A percentile compares a stretch with the other conserved stretches of the same genome.
Conservation (phyloP, 257 asterid genomes). For the Salvia splendens region DNA sequence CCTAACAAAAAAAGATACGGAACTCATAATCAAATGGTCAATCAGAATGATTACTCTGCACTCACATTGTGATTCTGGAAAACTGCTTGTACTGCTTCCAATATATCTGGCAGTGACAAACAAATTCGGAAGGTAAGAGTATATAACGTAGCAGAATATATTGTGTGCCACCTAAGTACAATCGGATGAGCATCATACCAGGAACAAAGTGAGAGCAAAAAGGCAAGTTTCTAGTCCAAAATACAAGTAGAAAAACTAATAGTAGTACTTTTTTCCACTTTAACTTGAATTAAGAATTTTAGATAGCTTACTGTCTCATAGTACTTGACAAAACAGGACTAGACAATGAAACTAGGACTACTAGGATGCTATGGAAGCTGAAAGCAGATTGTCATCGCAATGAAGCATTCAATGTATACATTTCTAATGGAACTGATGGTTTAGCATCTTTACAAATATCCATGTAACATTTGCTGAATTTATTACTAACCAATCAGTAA, state of each 20-base stretch:
- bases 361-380: constrained; percentile 18
- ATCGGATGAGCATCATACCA: constrained; percentile 20
- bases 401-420: not conserved
- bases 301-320: constrained; percentile 12
- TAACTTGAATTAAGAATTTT: not conserved
- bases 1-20: constrained; percentile 1
- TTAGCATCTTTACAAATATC: constrained; percentile 15
- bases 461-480: constrained; percentile 4
- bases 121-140: constrained; percentile 31
- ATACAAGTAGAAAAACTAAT: not conserved
- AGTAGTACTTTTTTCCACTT: not conserved
- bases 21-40: constrained; percentile 7
- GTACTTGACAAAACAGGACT: not conserved
- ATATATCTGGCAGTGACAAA: constrained; percentile 61
- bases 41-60: constrained; percentile 31
- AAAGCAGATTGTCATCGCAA: constrained; percentile 6
- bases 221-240: constrained; percentile 14
- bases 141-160: constrained; percentile 22
- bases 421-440: not conserved
- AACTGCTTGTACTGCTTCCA: constrained; percentile 70
- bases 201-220: constrained; percentile 23
- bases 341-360: constrained; percentile 24
- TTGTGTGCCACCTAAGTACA: constrained; percentile 20
- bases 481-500: constrained; percentile 1
- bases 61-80: constrained; percentile 83